phyloP scores from a whole-genome alignment of 768 basidiomycete species.

The Leccinum incarnatum region DNA sequence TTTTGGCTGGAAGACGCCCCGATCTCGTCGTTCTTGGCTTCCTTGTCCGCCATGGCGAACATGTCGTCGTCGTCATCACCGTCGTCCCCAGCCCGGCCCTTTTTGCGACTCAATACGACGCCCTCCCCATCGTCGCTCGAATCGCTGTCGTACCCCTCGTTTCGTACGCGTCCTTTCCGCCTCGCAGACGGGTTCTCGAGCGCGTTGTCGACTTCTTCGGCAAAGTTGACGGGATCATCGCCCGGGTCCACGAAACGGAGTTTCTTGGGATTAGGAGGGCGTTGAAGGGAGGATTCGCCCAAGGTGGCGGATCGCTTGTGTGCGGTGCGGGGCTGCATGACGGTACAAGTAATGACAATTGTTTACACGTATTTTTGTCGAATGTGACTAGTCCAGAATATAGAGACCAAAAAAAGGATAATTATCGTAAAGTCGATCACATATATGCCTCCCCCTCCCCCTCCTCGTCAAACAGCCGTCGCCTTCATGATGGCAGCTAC shows the following conservation, averaged over 20 bases:
- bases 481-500: conserved; percentile 46
- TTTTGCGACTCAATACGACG: conserved; percentile 81
- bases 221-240: conserved; percentile 74
- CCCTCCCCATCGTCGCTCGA: conserved; percentile 94
- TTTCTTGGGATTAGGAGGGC: conserved; percentile 49
- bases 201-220: conserved; percentile 71
- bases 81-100: conserved; percentile 39
- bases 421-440: not conserved
- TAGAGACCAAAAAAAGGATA: not conserved
- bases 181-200: conserved; percentile 63
- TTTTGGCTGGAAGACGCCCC: conserved; percentile 51
- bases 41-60: conserved; percentile 68
- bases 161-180: conserved; percentile 74
- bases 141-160: conserved; percentile 90
- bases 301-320: conserved; percentile 44
- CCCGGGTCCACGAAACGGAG: conserved; percentile 75
- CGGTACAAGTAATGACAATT: not conserved
- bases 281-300: conserved; percentile 33
- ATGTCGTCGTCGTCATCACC: conserved; percentile 74
- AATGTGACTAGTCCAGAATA: not conserved
- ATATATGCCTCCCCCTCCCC: not conserved
- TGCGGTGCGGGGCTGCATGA: conserved; percentile 39
- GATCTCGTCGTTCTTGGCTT: conserved; percentile 45
- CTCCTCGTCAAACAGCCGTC: conserved; percentile 8
- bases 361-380: conserved; percentile 28